A percentile compares a stretch with the other conserved stretches of the same genome.
Conservation (phyloP, 108 stramenopile genomes). For the Chaetoceros muelleri region DNA sequence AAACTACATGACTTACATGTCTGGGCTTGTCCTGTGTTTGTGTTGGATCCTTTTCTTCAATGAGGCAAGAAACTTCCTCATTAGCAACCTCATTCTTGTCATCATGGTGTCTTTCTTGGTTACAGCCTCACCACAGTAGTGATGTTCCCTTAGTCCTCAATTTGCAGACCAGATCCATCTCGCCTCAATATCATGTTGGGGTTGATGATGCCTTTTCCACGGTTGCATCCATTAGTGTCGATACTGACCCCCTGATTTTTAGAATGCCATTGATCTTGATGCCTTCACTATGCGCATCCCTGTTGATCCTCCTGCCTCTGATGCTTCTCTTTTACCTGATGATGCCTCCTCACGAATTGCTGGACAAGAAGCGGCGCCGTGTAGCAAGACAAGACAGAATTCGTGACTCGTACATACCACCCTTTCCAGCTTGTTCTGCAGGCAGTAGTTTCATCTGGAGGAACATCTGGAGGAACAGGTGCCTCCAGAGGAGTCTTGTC, state of each 20-base stretch:
- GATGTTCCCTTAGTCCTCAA: conserved; percentile 29
- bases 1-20: conserved; percentile 10
- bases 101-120: conserved; percentile 30
- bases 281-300: background rate
- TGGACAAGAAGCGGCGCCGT: background rate
- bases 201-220: conserved; percentile 39
- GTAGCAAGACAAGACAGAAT: background rate
- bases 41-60: conserved; percentile 22
- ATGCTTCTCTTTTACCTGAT: background rate
- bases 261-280: background rate
- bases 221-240: conserved; percentile 1
- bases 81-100: conserved; percentile 21
- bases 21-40: conserved; percentile 26
- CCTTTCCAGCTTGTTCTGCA: no score
- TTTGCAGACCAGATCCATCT: conserved; percentile 16
- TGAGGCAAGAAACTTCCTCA: conserved; percentile 27
- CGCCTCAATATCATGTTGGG: conserved; percentile 40
- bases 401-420: background rate
- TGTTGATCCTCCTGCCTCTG: background rate
- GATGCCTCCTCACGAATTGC: background rate
- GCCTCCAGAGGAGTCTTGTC: no score
- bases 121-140: conserved; percentile 19
- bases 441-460: no score
- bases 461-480: no score
- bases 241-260: background rate